Evolutionary conservation across 331 rosid genomes (phyloP).

Genomic region (Rosa hybrid): DNA sequence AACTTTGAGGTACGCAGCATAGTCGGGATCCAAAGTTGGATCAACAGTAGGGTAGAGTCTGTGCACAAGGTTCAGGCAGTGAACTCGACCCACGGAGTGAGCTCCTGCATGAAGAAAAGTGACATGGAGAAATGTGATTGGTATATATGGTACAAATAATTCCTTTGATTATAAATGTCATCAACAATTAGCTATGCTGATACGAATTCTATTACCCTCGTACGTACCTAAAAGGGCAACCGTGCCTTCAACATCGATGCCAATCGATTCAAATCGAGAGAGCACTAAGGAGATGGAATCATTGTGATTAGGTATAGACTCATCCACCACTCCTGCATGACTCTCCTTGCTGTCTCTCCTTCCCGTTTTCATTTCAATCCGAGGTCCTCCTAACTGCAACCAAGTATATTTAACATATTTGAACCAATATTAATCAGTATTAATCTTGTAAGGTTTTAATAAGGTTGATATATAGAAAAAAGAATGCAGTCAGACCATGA

Average conservation of each 20-base stretch:
- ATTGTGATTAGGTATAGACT: constrained; percentile 69
- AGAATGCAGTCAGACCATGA: constrained; percentile 44
- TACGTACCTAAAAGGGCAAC: constrained; percentile 74
- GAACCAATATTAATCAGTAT: background rate
- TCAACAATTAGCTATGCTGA: background rate
- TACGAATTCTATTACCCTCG: background rate
- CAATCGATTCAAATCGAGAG: constrained; percentile 67
- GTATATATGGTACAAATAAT: background rate
- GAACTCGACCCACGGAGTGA: constrained; percentile 88
- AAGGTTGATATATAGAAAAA: background rate
- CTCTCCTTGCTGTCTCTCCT: constrained; percentile 74
- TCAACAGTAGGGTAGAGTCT: constrained; percentile 73
- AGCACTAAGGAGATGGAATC: constrained; percentile 63
- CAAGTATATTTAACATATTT: background rate
- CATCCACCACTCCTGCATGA: constrained; percentile 36
- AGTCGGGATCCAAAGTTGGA: constrained; percentile 50
- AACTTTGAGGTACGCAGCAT: constrained; percentile 56
- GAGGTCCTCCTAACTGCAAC: constrained; percentile 78
- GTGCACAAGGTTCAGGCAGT: constrained; percentile 58
- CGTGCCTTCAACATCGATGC: constrained; percentile 63
- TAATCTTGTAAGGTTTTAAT: background rate
- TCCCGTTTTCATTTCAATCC: constrained; percentile 71
- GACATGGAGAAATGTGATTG: background rate
- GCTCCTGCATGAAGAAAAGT: constrained; percentile 31
- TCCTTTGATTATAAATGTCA: background rate